Base-by-base conservation (phyloP, 225 moss, liverwort and hornwort species). In the Anthoceros angustus region DNA sequence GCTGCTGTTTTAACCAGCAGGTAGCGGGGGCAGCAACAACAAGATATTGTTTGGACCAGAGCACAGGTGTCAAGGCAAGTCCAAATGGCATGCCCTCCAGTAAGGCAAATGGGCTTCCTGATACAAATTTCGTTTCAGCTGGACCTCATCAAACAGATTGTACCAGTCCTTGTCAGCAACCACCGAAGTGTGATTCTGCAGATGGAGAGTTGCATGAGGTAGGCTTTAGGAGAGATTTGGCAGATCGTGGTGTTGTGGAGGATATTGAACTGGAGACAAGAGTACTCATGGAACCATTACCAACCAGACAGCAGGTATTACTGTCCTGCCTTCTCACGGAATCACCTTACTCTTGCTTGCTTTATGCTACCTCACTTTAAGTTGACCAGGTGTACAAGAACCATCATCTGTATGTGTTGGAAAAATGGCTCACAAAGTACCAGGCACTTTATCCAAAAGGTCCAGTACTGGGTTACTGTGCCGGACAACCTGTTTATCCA, bases 191-290 rank as follows among this genome's bases (percentile, higher is more conserved):
- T 32, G 2, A 32, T 1, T 32, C 32, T 9, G 55, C 23, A 15
- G 0, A 2, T 55, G 23, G 55, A 7, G n/a, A 55, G 18, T 55
- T 23, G 7, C 10, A 55, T 18, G 18, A 55, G 18, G n/a, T 18
- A 20, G 10, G 5, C n/a, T 23, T 3, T 20, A 18, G 14, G 18
- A 5, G n/a, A 55, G 14, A 55, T 55, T 23, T 23, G 23, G 23
- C 7, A 23, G 75, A 78, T 69, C 89, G 89, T 26, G 79, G 84
- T 80, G 84, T 79, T 55, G 71, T 76, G 66, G 98, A 98, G 68
- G 98, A 98, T 48, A 79, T 89, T 80, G 98, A 98, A 74, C 72
- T 98, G 77, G 87, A 98, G 74, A 83, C 89, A 49, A 98, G 87
- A 67, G 76, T 85, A 40, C 87, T 67, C 39, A 86, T 81, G 9